Percentiles rank a stretch among this genome's conserved stretches.
Evolutionary conservation across 495 filamentous ascomycete species (phyloP).

Genomic region (Oidiodendron maius): DNA sequence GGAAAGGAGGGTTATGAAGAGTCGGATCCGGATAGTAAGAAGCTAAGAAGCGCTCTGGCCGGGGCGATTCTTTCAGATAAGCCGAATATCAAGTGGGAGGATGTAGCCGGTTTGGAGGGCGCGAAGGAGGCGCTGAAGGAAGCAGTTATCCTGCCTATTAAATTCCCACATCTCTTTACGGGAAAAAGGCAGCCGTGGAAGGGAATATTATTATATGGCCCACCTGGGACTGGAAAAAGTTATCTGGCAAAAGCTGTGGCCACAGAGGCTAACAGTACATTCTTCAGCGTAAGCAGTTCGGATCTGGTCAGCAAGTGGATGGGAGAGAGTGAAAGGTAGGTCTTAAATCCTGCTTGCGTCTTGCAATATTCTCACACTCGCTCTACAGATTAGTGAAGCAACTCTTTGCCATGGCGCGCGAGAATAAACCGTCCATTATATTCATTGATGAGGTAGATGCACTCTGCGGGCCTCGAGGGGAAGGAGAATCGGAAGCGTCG

Average conservation of each 20-base stretch:
- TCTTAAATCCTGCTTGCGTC: not conserved
- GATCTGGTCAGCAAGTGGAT: conserved; percentile 99
- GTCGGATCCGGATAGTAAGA: conserved; percentile 87
- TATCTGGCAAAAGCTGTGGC: conserved; percentile 96
- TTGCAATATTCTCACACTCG: not conserved
- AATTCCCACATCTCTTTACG: conserved; percentile 95
- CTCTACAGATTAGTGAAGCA: conserved; percentile 81
- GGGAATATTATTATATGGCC: conserved; percentile 93
- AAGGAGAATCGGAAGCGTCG: conserved; percentile 96
- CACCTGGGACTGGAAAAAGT: conserved; percentile 93
- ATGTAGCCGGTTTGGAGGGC: conserved; percentile 91
- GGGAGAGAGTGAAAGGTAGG: conserved; percentile 94
- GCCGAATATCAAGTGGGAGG: conserved; percentile 94
- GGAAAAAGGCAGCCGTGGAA: conserved; percentile 98
- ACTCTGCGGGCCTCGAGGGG: conserved; percentile 89
- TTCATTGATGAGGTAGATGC: conserved; percentile 99
- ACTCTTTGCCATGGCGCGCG: conserved; percentile 94
- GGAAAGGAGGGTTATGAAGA: conserved; percentile 52
- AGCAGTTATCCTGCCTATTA: conserved; percentile 93
- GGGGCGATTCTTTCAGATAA: conserved; percentile 93
- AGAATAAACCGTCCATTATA: conserved; percentile 97
- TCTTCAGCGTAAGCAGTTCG: conserved; percentile 96
- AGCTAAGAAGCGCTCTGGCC: conserved; percentile 80
- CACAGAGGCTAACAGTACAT: conserved; percentile 98
- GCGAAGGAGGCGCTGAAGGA: conserved; percentile 98